Percentiles rank a stretch among this genome's conserved stretches.
These are phyloP conservation scores for Trichoderma citrinoviride DNA, from an alignment of 2,329 filamentous ascomycete genomes.

Conservation along the genomic window DNA sequence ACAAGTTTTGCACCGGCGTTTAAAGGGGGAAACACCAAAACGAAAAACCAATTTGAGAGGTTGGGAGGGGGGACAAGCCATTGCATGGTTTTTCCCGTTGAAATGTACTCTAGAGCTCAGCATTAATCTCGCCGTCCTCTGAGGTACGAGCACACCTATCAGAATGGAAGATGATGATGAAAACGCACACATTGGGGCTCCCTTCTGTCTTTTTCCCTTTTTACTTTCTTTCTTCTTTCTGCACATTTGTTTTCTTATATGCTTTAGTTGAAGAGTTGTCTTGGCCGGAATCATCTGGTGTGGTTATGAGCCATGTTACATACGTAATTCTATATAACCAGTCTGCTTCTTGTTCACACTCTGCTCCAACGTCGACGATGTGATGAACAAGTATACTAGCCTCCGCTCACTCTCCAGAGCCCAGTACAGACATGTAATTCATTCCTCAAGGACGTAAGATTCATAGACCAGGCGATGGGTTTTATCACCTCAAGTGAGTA, in stretches of 20 bases:
- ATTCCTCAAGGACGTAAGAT: too few relatives aligned
- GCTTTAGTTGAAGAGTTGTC: not conserved
- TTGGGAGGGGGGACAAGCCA: conserved; percentile 22
- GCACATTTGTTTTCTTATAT: not conserved
- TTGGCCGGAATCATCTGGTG: not conserved
- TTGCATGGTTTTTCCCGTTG: conserved; percentile 30
- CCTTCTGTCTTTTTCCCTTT: not conserved
- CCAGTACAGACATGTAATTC: too few relatives aligned
- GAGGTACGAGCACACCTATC: conserved; percentile 30
- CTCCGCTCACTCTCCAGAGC: too few relatives aligned
- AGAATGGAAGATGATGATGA: conserved; percentile 30
- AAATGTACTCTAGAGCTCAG: conserved; percentile 41
- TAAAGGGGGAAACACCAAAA: conserved; percentile 27
- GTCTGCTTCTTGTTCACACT: not conserved
- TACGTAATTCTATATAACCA: conserved; percentile 6
- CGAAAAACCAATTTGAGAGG: conserved; percentile 23
- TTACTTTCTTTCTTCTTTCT: not conserved
- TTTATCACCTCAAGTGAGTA: not conserved
- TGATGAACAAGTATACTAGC: too few relatives aligned
- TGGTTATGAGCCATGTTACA: not conserved
- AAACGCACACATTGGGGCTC: conserved; percentile 13
- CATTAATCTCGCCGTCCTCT: conserved; percentile 33
- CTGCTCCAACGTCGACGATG: too few relatives aligned
- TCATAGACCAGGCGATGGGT: too few relatives aligned
- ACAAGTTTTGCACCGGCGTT: conserved; percentile 39